These are phyloP conservation scores for Calocera cornea DNA, from an alignment of 768 basidiomycete genomes.

Conservation along the genomic window DNA sequence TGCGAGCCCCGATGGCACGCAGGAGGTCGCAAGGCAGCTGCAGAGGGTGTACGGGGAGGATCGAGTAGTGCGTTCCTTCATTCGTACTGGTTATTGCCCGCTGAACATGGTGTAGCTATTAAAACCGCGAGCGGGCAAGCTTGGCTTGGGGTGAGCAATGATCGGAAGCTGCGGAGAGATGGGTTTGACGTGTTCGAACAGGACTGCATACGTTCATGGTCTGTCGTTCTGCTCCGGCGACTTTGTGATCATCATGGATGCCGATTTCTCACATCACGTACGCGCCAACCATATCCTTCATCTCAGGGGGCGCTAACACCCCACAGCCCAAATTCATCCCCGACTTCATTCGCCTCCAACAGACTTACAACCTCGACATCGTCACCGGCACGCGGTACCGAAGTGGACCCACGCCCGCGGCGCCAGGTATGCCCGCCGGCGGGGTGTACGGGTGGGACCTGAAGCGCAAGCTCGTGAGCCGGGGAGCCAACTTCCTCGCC, in stretches of 20 bases:
- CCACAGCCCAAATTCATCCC: slow-evolving; percentile 85
- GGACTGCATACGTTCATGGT: slow-evolving; percentile 87
- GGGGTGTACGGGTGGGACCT: slow-evolving; percentile 91
- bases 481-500: slow-evolving; percentile 84
- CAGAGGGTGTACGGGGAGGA: slow-evolving; percentile 72
- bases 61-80: slow-evolving; percentile 44
- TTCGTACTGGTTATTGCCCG: not conserved
- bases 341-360: slow-evolving; percentile 77
- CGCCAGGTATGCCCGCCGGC: slow-evolving; percentile 44
- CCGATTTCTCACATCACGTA: slow-evolving; percentile 91
- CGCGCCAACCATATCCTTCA: slow-evolving; percentile 18
- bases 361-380: slow-evolving; percentile 78
- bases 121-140: slow-evolving; percentile 77
- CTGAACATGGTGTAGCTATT: slow-evolving; percentile 39
- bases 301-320: not conserved
- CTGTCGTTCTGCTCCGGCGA: slow-evolving; percentile 79
- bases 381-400: slow-evolving; percentile 88
- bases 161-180: not conserved
- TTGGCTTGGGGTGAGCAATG: slow-evolving; percentile 64
- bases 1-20: slow-evolving; percentile 84
- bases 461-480: slow-evolving; percentile 71
- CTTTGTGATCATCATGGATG: slow-evolving; percentile 95
- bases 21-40: slow-evolving; percentile 71
- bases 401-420: slow-evolving; percentile 40
- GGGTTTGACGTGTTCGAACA: slow-evolving; percentile 20